Evolutionary conservation across 2,329 filamentous ascomycete genomes (phyloP).

Genomic region (Apiospora marii): DNA sequence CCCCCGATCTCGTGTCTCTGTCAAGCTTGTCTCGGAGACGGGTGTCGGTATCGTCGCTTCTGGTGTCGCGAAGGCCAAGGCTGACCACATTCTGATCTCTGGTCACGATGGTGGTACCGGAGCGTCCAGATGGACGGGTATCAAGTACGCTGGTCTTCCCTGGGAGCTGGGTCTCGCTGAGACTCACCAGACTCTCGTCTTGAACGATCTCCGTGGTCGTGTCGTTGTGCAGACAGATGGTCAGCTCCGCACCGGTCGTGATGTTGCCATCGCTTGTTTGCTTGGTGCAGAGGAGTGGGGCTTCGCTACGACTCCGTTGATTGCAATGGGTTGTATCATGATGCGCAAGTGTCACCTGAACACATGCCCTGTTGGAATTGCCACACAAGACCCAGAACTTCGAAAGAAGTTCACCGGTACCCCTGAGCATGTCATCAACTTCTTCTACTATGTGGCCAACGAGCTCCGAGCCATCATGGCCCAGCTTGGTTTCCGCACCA

Average conservation of each 20-base stretch:
- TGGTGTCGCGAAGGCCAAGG: conserved; percentile 96
- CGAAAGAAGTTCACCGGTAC: conserved; percentile 93
- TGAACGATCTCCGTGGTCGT: conserved; percentile 95
- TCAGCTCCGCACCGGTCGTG: conserved; percentile 89
- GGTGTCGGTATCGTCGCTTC: conserved; percentile 97
- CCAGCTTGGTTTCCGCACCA: conserved; percentile 89
- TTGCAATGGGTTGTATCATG: conserved; percentile 96
- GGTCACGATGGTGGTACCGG: conserved; percentile 97
- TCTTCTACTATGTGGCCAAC: conserved; percentile 97
- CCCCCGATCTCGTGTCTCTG: conserved; percentile 88
- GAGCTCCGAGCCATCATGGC: conserved; percentile 98
- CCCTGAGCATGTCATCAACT: conserved; percentile 97
- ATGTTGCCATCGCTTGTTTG: conserved; percentile 92
- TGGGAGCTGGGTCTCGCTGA: conserved; percentile 97
- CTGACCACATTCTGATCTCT: conserved; percentile 95
- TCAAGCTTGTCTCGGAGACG: conserved; percentile 97
- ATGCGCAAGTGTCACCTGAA: conserved; percentile 77
- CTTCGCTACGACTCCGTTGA: conserved; percentile 92
- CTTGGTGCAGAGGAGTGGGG: conserved; percentile 98
- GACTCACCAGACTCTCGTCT: conserved; percentile 93
- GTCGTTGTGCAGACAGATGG: conserved; percentile 97
- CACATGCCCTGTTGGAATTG: conserved; percentile 76
- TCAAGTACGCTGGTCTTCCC: conserved; percentile 96
- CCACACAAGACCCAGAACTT: conserved; percentile 93
- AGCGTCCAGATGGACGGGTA: conserved; percentile 96